A percentile compares a stretch with the other conserved stretches of the same genome.
phyloP scores from a whole-genome alignment of 345 rosid species.

The Aethionema arabicum region DNA sequence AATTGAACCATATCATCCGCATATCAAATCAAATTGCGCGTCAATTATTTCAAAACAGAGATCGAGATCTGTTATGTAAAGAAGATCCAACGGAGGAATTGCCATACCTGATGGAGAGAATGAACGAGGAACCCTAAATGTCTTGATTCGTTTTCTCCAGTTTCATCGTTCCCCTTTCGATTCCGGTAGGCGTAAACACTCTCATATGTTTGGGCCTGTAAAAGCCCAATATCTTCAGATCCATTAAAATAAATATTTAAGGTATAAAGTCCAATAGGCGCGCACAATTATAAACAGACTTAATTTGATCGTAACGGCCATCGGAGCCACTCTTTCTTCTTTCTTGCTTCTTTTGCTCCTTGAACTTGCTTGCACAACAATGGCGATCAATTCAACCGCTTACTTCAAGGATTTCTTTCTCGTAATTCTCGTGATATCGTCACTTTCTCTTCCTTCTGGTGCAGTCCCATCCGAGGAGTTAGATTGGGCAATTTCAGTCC shows the following conservation, averaged over 20 bases:
- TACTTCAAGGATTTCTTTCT: slow-evolving; percentile 25
- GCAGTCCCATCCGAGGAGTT: slow-evolving; percentile 41
- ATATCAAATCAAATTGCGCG: neutral
- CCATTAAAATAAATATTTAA: too few relatives aligned
- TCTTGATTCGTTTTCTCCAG: slow-evolving; percentile 20
- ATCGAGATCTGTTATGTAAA: neutral
- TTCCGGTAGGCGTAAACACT: neutral
- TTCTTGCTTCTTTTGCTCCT: neutral
- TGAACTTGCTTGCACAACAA: slow-evolving; percentile 10
- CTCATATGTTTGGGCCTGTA: neutral
- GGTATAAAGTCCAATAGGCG: neutral
- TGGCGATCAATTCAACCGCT: slow-evolving; percentile 20
- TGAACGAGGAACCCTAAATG: slow-evolving; percentile 20
- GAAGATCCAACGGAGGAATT: neutral
- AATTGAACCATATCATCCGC: slow-evolving; percentile 3
- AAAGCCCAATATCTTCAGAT: neutral
- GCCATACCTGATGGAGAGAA: slow-evolving; percentile 19
- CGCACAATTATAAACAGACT: slow-evolving; percentile 8
- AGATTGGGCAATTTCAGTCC: slow-evolving; percentile 40
- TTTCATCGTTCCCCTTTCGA: slow-evolving; percentile 3
- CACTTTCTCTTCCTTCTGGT: slow-evolving; percentile 26
- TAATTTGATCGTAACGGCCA: slow-evolving; percentile 3
- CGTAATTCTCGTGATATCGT: slow-evolving; percentile 24
- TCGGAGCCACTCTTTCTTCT: neutral
- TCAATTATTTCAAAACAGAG: too few relatives aligned